Evolutionary conservation across 2,329 filamentous ascomycete genomes (phyloP), one percentile per base, ranked within the genome.

Genomic region (Diaporthe amygdali): DNA sequence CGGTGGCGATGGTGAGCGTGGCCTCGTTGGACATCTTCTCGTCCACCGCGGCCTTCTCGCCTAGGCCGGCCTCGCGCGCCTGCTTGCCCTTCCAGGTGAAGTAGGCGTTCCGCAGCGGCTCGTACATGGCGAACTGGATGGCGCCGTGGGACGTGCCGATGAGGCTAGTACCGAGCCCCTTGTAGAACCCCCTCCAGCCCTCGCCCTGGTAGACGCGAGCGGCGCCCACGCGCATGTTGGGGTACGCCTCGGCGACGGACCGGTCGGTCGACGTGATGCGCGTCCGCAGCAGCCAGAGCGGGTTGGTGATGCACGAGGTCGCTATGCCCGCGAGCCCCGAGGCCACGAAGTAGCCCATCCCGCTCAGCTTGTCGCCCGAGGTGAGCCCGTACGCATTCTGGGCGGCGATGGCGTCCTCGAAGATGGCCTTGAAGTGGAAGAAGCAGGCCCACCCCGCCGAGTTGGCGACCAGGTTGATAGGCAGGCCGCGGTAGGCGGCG

Each of bases 241-340:
- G 87, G 82, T 99, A 99, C 1, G 96, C 96, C 17, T 94, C 94
- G 2, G 87, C 89, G 7, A 90, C 87, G 68, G 89, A 86, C 63
- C 90, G 89, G 75, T 96, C 94, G 5, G 94, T 95, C 37, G 95
- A 94, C 30, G 98, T 86, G 95, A 99, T 98, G 74, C 96, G 93
- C 10, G 96, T 98, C 85, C 98, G 98, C 80, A 99, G 91, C 3
- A 99, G 96, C 96, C 96, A 99, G 76, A 99, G 92, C 2, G 96
- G 96, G 80, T 98, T 98, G 37, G 96, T 98, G 75, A 96, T 87
- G 37, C 94, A 83, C 52, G 95, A 93, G 2, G 95, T 97, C 49
- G 94, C 81, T 22, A 92, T 85, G 37, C 96, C 95, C 74, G 88
- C 84, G 34, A 87, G 78, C n/a, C 85, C 93, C 41, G 93, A 95